Percentiles rank a stretch among this genome's conserved stretches.
Conservation (phyloP, 179 eudicot genomes). For the Silene coronaria region DNA sequence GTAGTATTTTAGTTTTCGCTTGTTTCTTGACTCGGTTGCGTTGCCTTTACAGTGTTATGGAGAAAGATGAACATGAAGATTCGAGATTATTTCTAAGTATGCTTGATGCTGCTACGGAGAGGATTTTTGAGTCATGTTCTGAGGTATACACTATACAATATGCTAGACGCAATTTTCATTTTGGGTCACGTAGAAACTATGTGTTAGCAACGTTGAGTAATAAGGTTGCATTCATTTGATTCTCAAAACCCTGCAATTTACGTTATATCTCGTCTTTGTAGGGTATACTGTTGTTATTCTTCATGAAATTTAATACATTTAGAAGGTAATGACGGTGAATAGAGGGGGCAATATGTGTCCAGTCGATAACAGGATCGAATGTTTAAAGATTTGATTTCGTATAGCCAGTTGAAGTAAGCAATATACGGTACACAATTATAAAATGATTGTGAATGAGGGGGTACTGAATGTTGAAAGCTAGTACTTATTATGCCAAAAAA, state of each 20-base stretch:
- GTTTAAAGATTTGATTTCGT: no score
- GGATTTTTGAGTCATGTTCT: background rate
- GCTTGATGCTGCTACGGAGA: conserved; percentile 6
- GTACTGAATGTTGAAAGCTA: no score
- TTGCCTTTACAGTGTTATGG: background rate
- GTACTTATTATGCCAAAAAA: no score
- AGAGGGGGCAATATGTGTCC: background rate
- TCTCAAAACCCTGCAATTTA: background rate
- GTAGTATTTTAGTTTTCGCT: background rate
- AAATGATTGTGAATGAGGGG: no score
- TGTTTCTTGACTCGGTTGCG: background rate
- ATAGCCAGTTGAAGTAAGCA: background rate
- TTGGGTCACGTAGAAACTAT: background rate
- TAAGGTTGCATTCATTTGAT: no score
- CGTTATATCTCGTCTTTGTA: no score
- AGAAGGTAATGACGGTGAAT: no score
- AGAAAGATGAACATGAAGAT: background rate
- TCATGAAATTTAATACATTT: no score
- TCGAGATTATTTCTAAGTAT: conserved; percentile 1
- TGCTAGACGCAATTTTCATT: background rate
- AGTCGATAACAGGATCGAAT: background rate
- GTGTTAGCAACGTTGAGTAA: no score
- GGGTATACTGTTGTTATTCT: no score
- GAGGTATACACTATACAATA: background rate
- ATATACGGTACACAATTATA: background rate